Conservation (phyloP, 768 basidiomycete genomes). For the Macrolepiota dolichaula region DNA sequence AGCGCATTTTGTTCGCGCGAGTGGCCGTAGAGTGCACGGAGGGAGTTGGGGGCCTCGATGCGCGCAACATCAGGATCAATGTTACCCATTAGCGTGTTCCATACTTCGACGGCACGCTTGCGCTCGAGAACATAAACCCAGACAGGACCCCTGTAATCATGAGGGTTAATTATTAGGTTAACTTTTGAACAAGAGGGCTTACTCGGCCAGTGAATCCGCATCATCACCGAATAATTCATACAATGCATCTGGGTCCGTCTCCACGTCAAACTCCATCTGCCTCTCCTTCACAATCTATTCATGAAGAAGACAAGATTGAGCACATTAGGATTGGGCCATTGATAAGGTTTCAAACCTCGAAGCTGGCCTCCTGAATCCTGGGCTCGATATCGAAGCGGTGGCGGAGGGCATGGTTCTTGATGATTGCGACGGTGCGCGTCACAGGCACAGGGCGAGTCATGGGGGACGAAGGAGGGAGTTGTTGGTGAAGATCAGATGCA, state of each 20-base stretch:
- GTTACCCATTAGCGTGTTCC: slow-evolving; percentile 74
- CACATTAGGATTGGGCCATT: slow-evolving; percentile 11
- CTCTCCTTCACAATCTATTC: slow-evolving; percentile 79
- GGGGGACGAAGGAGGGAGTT: neutral
- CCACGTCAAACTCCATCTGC: slow-evolving; percentile 86
- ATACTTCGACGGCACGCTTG: slow-evolving; percentile 76
- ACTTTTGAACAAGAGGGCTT: slow-evolving; percentile 24
- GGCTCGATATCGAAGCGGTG: slow-evolving; percentile 80
- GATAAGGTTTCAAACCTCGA: slow-evolving; percentile 53
- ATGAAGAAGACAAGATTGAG: slow-evolving; percentile 15
- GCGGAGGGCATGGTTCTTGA: slow-evolving; percentile 74
- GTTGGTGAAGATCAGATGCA: neutral
- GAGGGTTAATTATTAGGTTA: neutral
- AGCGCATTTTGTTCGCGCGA: slow-evolving; percentile 56
- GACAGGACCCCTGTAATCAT: slow-evolving; percentile 64
- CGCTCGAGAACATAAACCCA: slow-evolving; percentile 91
- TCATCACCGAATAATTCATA: slow-evolving; percentile 82
- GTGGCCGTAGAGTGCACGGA: slow-evolving; percentile 67
- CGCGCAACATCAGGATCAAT: slow-evolving; percentile 56
- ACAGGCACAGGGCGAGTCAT: slow-evolving; percentile 17
- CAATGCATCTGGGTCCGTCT: slow-evolving; percentile 75
- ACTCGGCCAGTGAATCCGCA: slow-evolving; percentile 73
- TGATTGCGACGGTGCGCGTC: slow-evolving; percentile 78
- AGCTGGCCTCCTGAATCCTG: slow-evolving; percentile 74
- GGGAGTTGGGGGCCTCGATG: slow-evolving; percentile 53